Evolutionary conservation across 257 asterid species (phyloP).

Genomic region (Nicotiana undulata): DNA sequence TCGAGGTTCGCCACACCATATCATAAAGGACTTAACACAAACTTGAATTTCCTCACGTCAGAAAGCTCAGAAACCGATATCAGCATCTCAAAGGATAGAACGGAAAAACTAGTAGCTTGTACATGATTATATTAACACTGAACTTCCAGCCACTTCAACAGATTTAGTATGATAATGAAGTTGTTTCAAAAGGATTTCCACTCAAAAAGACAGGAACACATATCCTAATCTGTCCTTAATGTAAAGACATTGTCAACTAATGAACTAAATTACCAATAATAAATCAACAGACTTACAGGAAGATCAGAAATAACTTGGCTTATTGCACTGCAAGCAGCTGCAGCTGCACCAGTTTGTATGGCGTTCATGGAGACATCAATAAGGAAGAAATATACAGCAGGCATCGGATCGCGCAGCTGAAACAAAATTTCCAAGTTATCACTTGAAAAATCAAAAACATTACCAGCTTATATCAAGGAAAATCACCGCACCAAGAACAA

Average conservation of each 20-base stretch:
- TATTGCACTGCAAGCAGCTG: slow-evolving; percentile 96
- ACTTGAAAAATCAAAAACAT: not conserved
- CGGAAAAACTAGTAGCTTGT: not conserved
- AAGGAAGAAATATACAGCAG: slow-evolving; percentile 84
- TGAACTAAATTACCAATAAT: not conserved
- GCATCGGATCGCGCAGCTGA: slow-evolving; percentile 99
- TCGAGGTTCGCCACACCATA: not conserved
- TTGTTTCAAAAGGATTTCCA: not conserved
- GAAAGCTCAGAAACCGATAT: not conserved
- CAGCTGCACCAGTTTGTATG: slow-evolving; percentile 95
- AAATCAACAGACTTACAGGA: slow-evolving; percentile 60
- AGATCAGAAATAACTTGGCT: slow-evolving; percentile 92
- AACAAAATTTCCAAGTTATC: not conserved
- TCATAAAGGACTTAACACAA: not conserved
- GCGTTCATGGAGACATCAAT: slow-evolving; percentile 93
- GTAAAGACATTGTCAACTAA: not conserved
- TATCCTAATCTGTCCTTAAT: not conserved
- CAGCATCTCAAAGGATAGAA: not conserved
- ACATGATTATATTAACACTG: not conserved
- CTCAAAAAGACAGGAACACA: not conserved
- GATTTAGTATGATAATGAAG: not conserved
- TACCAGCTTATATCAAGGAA: not conserved
- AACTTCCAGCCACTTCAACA: not conserved
- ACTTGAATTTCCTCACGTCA: not conserved
- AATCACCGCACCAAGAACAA: not conserved